These are phyloP conservation scores for Themeda triandra DNA, from an alignment of 176 grass and related monocot genomes.

Conservation along the genomic window DNA sequence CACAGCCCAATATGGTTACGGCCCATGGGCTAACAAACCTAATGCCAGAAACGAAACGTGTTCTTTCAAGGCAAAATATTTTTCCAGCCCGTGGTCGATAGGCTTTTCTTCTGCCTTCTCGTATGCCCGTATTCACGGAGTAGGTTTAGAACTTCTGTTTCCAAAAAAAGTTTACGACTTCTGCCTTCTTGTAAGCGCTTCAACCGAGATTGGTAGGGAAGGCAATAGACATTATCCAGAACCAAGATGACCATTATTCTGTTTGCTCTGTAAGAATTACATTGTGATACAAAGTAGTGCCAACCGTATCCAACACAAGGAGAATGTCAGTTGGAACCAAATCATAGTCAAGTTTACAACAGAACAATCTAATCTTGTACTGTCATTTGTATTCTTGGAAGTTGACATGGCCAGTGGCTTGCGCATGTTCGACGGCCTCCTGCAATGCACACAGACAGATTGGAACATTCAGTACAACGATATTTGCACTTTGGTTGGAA, in stretches of 20 bases:
- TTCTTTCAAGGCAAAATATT: too few relatives aligned
- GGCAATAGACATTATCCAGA: neutral
- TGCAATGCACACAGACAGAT: constrained; percentile 29
- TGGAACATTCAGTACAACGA: neutral
- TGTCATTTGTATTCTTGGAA: constrained; percentile 86
- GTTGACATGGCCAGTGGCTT: constrained; percentile 86
- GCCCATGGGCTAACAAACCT: neutral
- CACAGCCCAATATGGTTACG: neutral
- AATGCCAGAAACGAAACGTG: too few relatives aligned
- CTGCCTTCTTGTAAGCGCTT: neutral
- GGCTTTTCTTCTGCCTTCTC: too few relatives aligned
- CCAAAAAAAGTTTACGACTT: too few relatives aligned
- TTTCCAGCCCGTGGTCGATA: too few relatives aligned
- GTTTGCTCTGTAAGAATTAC: constrained; percentile 3
- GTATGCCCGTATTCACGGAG: too few relatives aligned
- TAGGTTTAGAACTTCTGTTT: too few relatives aligned
- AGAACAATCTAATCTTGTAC: constrained; percentile 17
- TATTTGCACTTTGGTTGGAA: neutral
- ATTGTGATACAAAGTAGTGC: neutral
- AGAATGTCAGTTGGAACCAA: constrained; percentile 7
- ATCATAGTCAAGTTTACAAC: constrained; percentile 4
- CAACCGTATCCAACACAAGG: neutral
- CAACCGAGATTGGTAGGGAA: neutral
- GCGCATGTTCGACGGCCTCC: constrained; percentile 90
- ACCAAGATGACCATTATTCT: neutral